phyloP scores from a whole-genome alignment of 2,329 filamentous ascomycete genomes.

The Juglanconis juglandina region DNA sequence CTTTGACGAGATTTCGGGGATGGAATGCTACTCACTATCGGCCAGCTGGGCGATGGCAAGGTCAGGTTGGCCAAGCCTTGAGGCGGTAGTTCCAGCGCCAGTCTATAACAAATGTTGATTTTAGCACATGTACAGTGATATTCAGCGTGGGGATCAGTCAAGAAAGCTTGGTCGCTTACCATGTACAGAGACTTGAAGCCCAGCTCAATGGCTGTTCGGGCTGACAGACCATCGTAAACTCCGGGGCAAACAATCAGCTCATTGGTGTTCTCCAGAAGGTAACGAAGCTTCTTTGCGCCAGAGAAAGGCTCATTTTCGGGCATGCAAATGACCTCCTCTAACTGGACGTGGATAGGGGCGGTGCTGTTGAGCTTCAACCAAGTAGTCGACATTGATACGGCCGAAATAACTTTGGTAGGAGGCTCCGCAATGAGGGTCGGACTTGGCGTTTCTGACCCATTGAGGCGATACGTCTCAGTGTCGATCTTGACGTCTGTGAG shows the following conservation, averaged over 20 bases:
- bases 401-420: neutral
- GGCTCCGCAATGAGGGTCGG: slow-evolving; percentile 3
- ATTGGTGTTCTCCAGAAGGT: slow-evolving; percentile 28
- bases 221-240: slow-evolving; percentile 62
- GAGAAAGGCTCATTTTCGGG: slow-evolving; percentile 12
- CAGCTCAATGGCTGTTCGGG: slow-evolving; percentile 53
- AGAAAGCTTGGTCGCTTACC: slow-evolving; percentile 36
- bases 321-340: neutral
- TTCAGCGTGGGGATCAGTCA: too few species aligned
- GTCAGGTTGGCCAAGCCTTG: slow-evolving; percentile 59
- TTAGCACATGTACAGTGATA: too few species aligned
- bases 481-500: neutral
- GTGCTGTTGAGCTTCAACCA: slow-evolving; percentile 17
- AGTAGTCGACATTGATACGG: slow-evolving; percentile 2
- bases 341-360: slow-evolving; percentile 4
- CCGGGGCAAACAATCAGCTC: slow-evolving; percentile 53
- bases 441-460: slow-evolving; percentile 14
- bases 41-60: slow-evolving; percentile 53
- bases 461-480: neutral
- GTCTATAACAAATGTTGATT: slow-evolving; percentile 37
- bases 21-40: slow-evolving; percentile 30
- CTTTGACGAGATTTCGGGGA: neutral
- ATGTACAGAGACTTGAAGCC: slow-evolving; percentile 62
- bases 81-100: slow-evolving; percentile 59
- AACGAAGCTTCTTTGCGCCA: slow-evolving; percentile 19